Evolutionary conservation across 2,329 filamentous ascomycete species (phyloP), one percentile per base, ranked within the genome.

Genomic region (Drechslerella stenobrocha): DNA sequence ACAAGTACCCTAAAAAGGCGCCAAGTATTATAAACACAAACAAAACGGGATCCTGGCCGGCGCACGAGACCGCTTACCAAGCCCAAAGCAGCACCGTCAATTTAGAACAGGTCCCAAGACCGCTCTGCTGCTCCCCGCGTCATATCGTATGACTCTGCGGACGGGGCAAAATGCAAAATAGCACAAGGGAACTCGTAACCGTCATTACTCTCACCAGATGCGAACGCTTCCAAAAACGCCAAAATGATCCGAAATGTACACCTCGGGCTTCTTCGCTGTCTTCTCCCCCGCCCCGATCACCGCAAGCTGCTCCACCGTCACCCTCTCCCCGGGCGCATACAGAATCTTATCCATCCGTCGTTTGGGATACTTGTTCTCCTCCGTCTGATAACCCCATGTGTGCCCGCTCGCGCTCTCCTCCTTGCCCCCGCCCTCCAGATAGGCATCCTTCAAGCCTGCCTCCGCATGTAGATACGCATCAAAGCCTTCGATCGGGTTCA

Each of bases 401-500:
- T 79, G 82, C 0, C 81, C 81, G 7, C 78, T 76, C 1, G 80
- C 78, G n/a, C 75, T 77, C 40, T 79, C 79, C 63, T 83, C 82
- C 34, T 75, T 52, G 0, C 81, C 81, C 0, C 81, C 81, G 2
- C 78, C 76, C 58, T 79, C 77, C 1, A 84, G 76, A 69, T 80
- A 84, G 0, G 80, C 79, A 70, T 84, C 83, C 30, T 77, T 75
- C 1, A 84, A 77, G 0, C 73, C 70, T 56, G 82, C 81, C 0
- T 81, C 78, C 0, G 71, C 70, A 53, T 81, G 81, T 6, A 83
- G 72, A 0, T 75, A 77, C 6, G 73, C 72, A 71, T 84, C 82
- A 55, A 82, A 83, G 0, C 77, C 77, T 67, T 83, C 77, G 28
- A 84, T 83, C 20, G 82, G 81, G 67, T 85, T 85, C 42, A 84